A percentile compares a stretch with the other conserved stretches of the same genome.
Evolutionary conservation across 164 flowering plant genomes (phyloP).

Genomic region (Umbilicus rupestris): DNA sequence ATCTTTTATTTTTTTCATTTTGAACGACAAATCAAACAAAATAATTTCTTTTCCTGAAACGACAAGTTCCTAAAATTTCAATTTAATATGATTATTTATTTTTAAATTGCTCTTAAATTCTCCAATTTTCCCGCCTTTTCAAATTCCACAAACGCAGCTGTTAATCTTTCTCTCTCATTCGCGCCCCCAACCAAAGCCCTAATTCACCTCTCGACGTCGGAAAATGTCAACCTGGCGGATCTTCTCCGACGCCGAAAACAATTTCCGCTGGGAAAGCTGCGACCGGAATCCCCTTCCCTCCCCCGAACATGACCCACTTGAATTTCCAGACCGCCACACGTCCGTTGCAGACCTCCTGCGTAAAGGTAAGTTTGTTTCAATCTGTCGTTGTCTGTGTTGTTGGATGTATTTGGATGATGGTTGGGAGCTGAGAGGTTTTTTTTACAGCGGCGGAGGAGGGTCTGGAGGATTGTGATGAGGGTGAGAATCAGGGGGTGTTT

Average conservation of each 20-base stretch:
- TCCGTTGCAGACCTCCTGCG: conserved; percentile 61
- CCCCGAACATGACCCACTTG: conserved; percentile 11
- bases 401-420: neutral
- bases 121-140: neutral
- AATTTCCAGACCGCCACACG: conserved; percentile 32
- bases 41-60: no score
- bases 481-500: conserved; percentile 31
- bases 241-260: conserved; percentile 38
- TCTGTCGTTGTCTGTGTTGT: neutral
- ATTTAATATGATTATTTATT: no score
- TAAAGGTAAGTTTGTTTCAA: conserved; percentile 32
- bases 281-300: conserved; percentile 9
- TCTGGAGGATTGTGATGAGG: conserved; percentile 18
- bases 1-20: no score
- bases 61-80: no score
- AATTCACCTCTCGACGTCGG: conserved; percentile 9
- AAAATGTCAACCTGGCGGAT: conserved; percentile 62
- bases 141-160: neutral
- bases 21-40: no score
- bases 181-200: conserved; percentile 2
- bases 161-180: neutral
- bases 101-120: no score
- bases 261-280: conserved; percentile 47
- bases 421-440: neutral
- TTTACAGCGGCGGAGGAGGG: conserved; percentile 29